phyloP scores from a whole-genome alignment of 2,329 filamentous ascomycete genomes.

The Sporothrix schenckii region DNA sequence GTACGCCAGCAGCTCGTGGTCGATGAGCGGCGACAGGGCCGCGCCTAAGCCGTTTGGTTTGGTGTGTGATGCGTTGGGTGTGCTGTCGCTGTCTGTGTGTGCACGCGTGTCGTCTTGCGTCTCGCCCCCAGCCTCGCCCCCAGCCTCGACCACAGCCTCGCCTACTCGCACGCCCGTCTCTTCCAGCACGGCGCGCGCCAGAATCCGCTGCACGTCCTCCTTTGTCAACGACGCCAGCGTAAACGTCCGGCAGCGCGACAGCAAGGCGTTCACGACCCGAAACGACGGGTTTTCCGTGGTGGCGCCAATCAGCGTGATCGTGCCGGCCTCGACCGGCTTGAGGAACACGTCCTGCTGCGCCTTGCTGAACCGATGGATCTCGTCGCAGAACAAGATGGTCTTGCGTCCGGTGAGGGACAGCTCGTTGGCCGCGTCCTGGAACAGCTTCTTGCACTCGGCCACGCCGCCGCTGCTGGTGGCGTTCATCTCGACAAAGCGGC shows the following conservation, averaged over 20 bases:
- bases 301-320: conserved; percentile 88
- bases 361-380: conserved; percentile 91
- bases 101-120: neutral
- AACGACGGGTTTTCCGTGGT: conserved; percentile 98
- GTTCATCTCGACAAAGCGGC: conserved; percentile 93
- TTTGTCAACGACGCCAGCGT: conserved; percentile 75
- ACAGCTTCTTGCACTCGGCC: conserved; percentile 88
- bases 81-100: neutral
- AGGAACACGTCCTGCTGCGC: conserved; percentile 94
- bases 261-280: conserved; percentile 82
- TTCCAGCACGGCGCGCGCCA: conserved; percentile 70
- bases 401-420: conserved; percentile 78
- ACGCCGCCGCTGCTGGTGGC: conserved; percentile 88
- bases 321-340: conserved; percentile 86
- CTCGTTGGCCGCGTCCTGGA: conserved; percentile 80
- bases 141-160: neutral
- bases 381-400: conserved; percentile 97
- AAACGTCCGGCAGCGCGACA: conserved; percentile 89
- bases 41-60: conserved; percentile 34
- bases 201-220: conserved; percentile 71
- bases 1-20: conserved; percentile 76
- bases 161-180: conserved; percentile 48
- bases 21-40: conserved; percentile 61
- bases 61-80: neutral
- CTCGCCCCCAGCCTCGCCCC: neutral